phyloP scores from a whole-genome alignment of 1,284 basidiomycete genomes.

The Malassezia caprae region DNA sequence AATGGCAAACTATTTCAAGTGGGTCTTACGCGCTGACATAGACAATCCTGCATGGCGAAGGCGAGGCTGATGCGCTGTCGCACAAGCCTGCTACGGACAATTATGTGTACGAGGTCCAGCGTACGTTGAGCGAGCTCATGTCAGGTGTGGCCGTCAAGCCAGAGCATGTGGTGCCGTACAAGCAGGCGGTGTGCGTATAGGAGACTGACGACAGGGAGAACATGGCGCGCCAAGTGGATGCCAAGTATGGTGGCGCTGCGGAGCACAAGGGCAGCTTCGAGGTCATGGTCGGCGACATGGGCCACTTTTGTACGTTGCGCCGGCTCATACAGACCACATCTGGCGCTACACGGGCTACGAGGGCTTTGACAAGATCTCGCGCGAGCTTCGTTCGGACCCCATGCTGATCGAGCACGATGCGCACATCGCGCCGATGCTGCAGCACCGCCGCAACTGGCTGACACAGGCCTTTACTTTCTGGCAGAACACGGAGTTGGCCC shows the following conservation, averaged over 20 bases:
- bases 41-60: constrained; percentile 36
- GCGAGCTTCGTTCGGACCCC: constrained; percentile 19
- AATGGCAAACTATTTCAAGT: background rate
- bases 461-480: constrained; percentile 46
- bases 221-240: constrained; percentile 29
- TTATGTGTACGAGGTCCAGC: constrained; percentile 43
- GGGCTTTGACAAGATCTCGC: constrained; percentile 33
- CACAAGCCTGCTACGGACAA: constrained; percentile 27
- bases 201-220: constrained; percentile 14
- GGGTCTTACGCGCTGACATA: background rate
- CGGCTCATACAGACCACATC: constrained; percentile 28
- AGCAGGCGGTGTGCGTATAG: constrained; percentile 19
- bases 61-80: constrained; percentile 27
- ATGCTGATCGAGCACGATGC: constrained; percentile 14
- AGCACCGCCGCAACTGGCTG: constrained; percentile 37
- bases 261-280: constrained; percentile 37
- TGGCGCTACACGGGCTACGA: constrained; percentile 44
- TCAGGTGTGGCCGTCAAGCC: constrained; percentile 30
- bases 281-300: constrained; percentile 39
- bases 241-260: constrained; percentile 20
- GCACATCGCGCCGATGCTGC: constrained; percentile 21
- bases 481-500: constrained; percentile 23
- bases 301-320: constrained; percentile 32
- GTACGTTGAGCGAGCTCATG: constrained; percentile 6
- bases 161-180: constrained; percentile 30